A percentile compares a stretch with the other conserved stretches of the same genome.
These are phyloP conservation scores for Leccinum longicurvipes DNA, from an alignment of 768 basidiomycete genomes.

Conservation along the genomic window DNA sequence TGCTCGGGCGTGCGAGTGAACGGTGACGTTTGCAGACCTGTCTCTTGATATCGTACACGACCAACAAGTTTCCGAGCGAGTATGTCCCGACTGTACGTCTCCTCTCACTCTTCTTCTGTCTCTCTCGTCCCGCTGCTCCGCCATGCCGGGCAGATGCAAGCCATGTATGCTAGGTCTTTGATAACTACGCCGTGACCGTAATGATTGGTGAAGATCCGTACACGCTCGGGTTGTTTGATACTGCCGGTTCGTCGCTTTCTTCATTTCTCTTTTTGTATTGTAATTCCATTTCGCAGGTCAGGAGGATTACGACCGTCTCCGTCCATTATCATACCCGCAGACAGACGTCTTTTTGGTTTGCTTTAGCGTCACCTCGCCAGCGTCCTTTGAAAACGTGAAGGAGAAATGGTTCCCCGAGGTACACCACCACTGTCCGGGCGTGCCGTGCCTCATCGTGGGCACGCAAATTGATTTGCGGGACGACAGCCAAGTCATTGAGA, in stretches of 20 bases:
- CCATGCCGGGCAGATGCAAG: slow-evolving; percentile 15
- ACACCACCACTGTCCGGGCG: slow-evolving; percentile 98
- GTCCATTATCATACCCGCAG: slow-evolving; percentile 98
- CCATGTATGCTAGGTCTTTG: slow-evolving; percentile 65
- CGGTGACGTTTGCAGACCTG: slow-evolving; percentile 61
- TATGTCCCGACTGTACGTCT: slow-evolving; percentile 92
- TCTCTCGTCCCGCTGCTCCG: background rate
- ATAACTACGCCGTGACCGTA: slow-evolving; percentile 99
- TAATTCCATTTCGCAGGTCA: slow-evolving; percentile 58
- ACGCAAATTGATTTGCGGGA: slow-evolving; percentile 98
- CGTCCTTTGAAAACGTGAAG: slow-evolving; percentile 99
- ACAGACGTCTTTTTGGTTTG: slow-evolving; percentile 99
- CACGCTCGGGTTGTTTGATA: slow-evolving; percentile 97
- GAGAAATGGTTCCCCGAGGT: slow-evolving; percentile 99
- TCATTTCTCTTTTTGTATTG: slow-evolving; percentile 9
- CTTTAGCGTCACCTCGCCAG: slow-evolving; percentile 97
- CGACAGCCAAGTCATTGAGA: slow-evolving; percentile 90
- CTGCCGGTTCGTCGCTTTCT: slow-evolving; percentile 72
- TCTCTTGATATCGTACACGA: slow-evolving; percentile 94
- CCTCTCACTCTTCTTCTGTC: background rate
- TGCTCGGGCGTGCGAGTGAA: background rate
- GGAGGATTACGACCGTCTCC: slow-evolving; percentile 99
- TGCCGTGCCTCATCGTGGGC: slow-evolving; percentile 98
- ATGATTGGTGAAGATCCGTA: slow-evolving; percentile 99
- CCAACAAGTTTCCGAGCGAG: slow-evolving; percentile 98